Base-by-base conservation (phyloP, 2,329 filamentous ascomycete genomes). In the Aspergillus sp. region DNA sequence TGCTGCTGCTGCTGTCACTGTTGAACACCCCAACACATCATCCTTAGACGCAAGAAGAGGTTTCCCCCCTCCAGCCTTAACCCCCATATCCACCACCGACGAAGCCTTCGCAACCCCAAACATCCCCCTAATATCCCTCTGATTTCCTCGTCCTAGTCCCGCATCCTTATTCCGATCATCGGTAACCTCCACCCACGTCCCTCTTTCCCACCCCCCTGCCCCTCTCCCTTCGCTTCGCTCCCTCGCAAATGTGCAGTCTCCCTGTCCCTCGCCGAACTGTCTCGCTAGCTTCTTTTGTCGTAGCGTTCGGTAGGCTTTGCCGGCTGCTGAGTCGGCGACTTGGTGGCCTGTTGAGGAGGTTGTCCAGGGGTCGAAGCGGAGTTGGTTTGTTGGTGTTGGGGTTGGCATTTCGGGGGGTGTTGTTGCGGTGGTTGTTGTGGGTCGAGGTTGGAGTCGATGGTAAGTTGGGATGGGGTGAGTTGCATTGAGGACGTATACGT, bases 331-430 rank as follows among this genome's bases (percentile, higher is more conserved):
- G 3, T 94, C 90, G 47, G 90, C 86, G 46, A 87, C 84, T 75
- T 96, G 92, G 73, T 96, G 91, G 50, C 91, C 91, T 0, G 89
- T 88, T 6, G 88, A 87, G 12, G 87, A 85, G 14, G 87, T 88
- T 76, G 92, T 92, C 72, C 76, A 80, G 39, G 74, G 70, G 52
- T 80, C 78, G 62, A 79, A 78, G 64, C 68, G 60, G 45, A 62
- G 64, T 65, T 72, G 69, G 56, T 71, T 73, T 20, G 55, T 24
- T 53, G 56, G 47, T 29, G 32, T 54, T 54, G 36, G n/a, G 55
- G 11, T 36, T 16, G n/a, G 9, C 26, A 29, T 29, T 29, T 29
- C 9, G 22, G 22, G 22, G 22, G 22, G 22, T 22, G 22, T 22
- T 22, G 26, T 9, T 20, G 20, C 20, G 26, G 26, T 26, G 26